Evolutionary conservation across 2,329 filamentous ascomycete species (phyloP).

Genomic region (Arthrobotrys conoides): DNA sequence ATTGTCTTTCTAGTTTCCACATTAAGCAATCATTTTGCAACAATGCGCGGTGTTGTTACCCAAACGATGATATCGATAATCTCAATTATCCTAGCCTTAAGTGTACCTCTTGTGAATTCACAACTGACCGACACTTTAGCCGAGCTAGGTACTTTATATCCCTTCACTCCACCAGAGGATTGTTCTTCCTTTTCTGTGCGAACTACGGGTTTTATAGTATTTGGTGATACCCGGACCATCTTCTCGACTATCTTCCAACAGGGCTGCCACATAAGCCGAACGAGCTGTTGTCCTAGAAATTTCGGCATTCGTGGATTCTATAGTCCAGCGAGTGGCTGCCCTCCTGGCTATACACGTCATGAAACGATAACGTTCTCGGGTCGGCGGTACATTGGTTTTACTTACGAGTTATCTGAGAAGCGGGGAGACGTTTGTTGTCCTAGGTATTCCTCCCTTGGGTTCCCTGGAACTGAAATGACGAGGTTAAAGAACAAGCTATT

Average conservation of each 20-base stretch:
- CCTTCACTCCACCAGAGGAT: conserved; percentile 4
- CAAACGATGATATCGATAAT: not conserved
- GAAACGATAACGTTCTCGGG: conserved; percentile 12
- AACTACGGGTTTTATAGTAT: not conserved
- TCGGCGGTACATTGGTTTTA: conserved; percentile 9
- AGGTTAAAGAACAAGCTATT: too few species aligned
- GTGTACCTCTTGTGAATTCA: not conserved
- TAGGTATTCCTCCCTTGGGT: not conserved
- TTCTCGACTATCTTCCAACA: not conserved
- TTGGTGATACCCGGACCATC: not conserved
- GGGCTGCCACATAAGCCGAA: conserved; percentile 1
- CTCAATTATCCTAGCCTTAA: not conserved
- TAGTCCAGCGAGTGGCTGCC: conserved; percentile 5
- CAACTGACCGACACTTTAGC: not conserved
- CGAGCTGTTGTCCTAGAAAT: conserved; percentile 15
- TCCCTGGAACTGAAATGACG: too few species aligned
- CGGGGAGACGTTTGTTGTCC: conserved; percentile 8
- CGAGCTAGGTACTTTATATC: conserved; percentile 5
- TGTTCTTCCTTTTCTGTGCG: not conserved
- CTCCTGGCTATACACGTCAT: conserved; percentile 8
- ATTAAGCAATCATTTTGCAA: not conserved
- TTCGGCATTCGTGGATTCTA: conserved; percentile 8
- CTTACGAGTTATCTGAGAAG: conserved; percentile 14
- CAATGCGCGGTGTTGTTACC: conserved; percentile 4
- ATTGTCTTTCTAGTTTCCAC: too few species aligned